phyloP scores from a whole-genome alignment of 2,329 filamentous ascomycete genomes.

The Fusarium burgessii region DNA sequence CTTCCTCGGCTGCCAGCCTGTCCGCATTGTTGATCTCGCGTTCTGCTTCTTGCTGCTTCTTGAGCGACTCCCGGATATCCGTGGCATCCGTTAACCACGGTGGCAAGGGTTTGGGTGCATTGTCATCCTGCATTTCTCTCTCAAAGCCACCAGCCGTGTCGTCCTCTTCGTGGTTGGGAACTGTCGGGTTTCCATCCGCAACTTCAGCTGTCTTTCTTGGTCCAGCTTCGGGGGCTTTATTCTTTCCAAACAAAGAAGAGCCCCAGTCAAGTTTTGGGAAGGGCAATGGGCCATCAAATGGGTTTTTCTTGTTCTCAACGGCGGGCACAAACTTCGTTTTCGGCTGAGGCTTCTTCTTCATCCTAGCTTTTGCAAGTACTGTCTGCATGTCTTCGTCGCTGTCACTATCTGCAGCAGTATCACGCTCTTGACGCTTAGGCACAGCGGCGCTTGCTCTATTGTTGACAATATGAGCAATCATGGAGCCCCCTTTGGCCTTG shows the following conservation, averaged over 20 bases:
- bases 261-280: slow-evolving; percentile 88
- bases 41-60: slow-evolving; percentile 68
- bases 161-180: slow-evolving; percentile 50
- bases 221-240: slow-evolving; percentile 42
- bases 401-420: slow-evolving; percentile 65
- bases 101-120: slow-evolving; percentile 71
- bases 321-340: slow-evolving; percentile 55
- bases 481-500: slow-evolving; percentile 63
- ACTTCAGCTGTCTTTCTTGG: slow-evolving; percentile 30
- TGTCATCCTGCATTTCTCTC: slow-evolving; percentile 57
- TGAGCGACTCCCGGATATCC: slow-evolving; percentile 74
- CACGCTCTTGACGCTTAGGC: slow-evolving; percentile 52
- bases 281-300: slow-evolving; percentile 83
- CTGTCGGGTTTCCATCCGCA: slow-evolving; percentile 17
- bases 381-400: slow-evolving; percentile 85
- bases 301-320: slow-evolving; percentile 67
- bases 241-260: slow-evolving; percentile 67
- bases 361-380: slow-evolving; percentile 78
- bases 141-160: slow-evolving; percentile 75
- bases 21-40: slow-evolving; percentile 74
- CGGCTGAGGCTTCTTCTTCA: slow-evolving; percentile 61
- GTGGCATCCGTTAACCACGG: slow-evolving; percentile 78
- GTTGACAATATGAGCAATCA: slow-evolving; percentile 81
- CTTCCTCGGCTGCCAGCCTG: slow-evolving; percentile 66
- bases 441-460: slow-evolving; percentile 75